Conservation (phyloP, 208 protist genomes). For the Angomonas deanei region DNA sequence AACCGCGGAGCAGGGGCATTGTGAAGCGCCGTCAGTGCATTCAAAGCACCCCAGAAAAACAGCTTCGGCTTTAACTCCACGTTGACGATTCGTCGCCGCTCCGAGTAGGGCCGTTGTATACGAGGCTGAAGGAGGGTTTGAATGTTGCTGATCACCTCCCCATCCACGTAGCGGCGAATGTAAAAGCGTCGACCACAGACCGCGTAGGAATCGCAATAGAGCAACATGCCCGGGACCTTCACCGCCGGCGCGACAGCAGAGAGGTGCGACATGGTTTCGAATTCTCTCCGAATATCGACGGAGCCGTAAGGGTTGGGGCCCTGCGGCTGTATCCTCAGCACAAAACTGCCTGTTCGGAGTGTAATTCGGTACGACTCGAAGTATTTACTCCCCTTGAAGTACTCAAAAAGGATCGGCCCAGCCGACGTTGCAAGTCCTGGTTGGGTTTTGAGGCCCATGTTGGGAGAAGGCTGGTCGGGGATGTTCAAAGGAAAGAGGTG, state of each 20-base stretch:
- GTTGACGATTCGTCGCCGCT: slow-evolving; percentile 46
- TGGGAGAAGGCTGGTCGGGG: slow-evolving; percentile 14
- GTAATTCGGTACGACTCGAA: slow-evolving; percentile 71
- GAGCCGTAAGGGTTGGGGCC: slow-evolving; percentile 43
- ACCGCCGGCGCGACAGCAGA: slow-evolving; percentile 30
- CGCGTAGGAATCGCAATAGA: slow-evolving; percentile 70
- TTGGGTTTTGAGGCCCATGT: slow-evolving; percentile 37
- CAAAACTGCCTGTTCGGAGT: slow-evolving; percentile 68
- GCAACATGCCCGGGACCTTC: slow-evolving; percentile 37
- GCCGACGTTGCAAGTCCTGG: slow-evolving; percentile 56
- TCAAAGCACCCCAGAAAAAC: slow-evolving; percentile 51
- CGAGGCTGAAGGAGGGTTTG: slow-evolving; percentile 58
- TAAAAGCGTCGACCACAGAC: slow-evolving; percentile 70
- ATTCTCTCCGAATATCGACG: slow-evolving; percentile 58
- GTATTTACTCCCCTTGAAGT: slow-evolving; percentile 42
- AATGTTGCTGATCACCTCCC: slow-evolving; percentile 42
- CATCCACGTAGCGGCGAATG: slow-evolving; percentile 54
- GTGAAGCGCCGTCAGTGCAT: slow-evolving; percentile 37
- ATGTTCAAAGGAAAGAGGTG: slow-evolving; percentile 60
- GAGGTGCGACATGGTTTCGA: slow-evolving; percentile 64
- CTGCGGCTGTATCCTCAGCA: slow-evolving; percentile 62
- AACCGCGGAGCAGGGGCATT: slow-evolving; percentile 44
- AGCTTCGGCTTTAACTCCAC: slow-evolving; percentile 50
- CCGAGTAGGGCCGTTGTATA: slow-evolving; percentile 64
- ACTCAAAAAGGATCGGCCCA: slow-evolving; percentile 64